A percentile compares a stretch with the other conserved stretches of the same genome.
phyloP scores from a whole-genome alignment of 2,329 filamentous ascomycete species.

The Trichoderma cornu-damae region DNA sequence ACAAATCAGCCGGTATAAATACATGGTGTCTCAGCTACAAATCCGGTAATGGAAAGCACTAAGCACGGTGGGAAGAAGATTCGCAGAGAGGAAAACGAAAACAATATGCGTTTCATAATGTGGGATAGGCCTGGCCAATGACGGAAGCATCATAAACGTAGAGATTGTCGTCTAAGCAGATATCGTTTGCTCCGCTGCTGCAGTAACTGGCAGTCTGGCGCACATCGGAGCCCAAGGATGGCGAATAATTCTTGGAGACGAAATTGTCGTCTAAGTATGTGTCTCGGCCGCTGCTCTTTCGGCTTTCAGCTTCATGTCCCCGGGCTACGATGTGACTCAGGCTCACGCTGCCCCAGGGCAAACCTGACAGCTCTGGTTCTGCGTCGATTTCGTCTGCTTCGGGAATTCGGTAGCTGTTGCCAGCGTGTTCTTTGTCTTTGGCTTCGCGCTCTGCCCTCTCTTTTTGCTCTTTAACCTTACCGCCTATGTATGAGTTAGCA shows the following conservation, averaged over 20 bases:
- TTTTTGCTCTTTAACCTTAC: constrained; percentile 63
- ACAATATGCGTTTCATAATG: background rate
- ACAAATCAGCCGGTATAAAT: background rate
- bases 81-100: background rate
- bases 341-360: constrained; percentile 68
- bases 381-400: constrained; percentile 50
- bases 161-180: constrained; percentile 29
- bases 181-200: constrained; percentile 33
- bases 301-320: constrained; percentile 47
- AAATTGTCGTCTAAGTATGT: constrained; percentile 35
- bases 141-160: constrained; percentile 25
- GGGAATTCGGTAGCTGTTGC: constrained; percentile 58
- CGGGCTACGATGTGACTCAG: constrained; percentile 50
- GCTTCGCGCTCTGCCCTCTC: constrained; percentile 60
- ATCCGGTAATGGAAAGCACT: background rate
- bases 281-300: constrained; percentile 38
- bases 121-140: constrained; percentile 3
- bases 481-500: constrained; percentile 45
- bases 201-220: constrained; percentile 32
- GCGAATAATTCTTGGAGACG: constrained; percentile 27
- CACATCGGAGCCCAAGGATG: constrained; percentile 23
- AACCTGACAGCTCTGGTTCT: constrained; percentile 53
- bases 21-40: background rate
- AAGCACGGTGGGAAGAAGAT: background rate
- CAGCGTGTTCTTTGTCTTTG: constrained; percentile 59